Base-by-base conservation (phyloP, 2,329 filamentous ascomycete species). In the Apiospora marii region DNA sequence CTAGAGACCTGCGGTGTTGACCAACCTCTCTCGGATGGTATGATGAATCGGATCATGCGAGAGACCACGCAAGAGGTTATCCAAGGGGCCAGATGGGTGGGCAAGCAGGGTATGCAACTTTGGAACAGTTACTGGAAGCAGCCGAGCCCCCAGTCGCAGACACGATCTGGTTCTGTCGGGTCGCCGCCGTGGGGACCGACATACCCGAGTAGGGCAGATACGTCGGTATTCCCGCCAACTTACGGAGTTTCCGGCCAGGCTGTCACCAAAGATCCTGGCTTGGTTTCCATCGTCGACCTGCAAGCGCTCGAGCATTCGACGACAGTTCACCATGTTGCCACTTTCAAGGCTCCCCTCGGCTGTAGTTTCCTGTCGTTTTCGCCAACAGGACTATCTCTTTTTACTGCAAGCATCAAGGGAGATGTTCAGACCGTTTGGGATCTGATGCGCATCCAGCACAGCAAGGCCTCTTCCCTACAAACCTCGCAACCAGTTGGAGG, bases 371-470 rank as follows among this genome's bases (percentile, higher is more conserved):
- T 96, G 44, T 95, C 93, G 0, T 93, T 97, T 75, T 91, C 93
- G 1, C 93, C 93, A 0, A 90, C 89, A 8, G 93, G 93, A 0
- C 82, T 95, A 37, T 90, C 90, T 70, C 85, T 97, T 14, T 92
- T 96, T 82, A 95, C 93, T 0, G 92, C 93, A 8, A 96, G 93
- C 81, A 92, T 88, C 78, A 95, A 95, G 80, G 94, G 94, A n/a
- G 94, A 97, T 78, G 88, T 94, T 7, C 92, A 95, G 78, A 93
- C 91, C 10, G 90, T 96, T 0, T 96, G 94, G 94, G 93, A 96
- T 80, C 82, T 96, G 72, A 89, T 94, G 83, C 87, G 88, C 53
- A 86, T 90, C 67, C 90, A 92, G 79, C 84, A 89, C 80, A 90
- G 89, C 61, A 91, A 89, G 76, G 88, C 88, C 10, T 92, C 90